Evolutionary conservation across 148 eudicot genomes (phyloP), one percentile per base, ranked within the genome.

Genomic region (Nepenthes mirabilis): DNA sequence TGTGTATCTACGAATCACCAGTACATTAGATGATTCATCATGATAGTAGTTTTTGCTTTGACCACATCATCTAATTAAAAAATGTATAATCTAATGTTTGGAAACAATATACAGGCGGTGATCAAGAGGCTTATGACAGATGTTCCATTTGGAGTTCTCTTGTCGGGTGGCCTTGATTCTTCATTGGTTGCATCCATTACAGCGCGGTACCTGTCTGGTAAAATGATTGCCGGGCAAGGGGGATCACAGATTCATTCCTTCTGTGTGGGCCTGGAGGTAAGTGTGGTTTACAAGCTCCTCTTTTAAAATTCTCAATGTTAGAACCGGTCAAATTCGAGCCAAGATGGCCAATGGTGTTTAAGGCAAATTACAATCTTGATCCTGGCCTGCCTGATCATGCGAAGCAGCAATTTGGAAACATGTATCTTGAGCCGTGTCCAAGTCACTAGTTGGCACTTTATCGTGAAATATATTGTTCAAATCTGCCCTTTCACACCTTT

Each of bases 81-180:
- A 11, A 5, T 52, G 14, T 23, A 13, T 54, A 23, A 37, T 54
- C 12, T 8, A 5, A 34, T 63, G 56, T 45, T 48, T 11, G 6
- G 36, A 34, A 12, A 1, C 9, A 1, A 6, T 59, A 12, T 67
- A 74, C 75, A 91, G 98, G 86, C 98, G 59, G 94, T 91, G 56
- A 68, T 72, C 37, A 91, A 88, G 67, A 82, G 95, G 71, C 74
- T 91, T 32, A 91, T 91, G 98, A 81, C 94, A 43, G 98, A 91
- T 82, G 98, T 91, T 6, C 98, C 98, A 2, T 91, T 91, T 53
- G 96, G 98, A 60, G 98, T 91, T 68, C 83, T 91, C 52, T 68
- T 91, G 57, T 88, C 95, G 0, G 98, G 98, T 48, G 98, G 98
- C 36, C 83, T 91, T 33, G 98, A 88, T 65, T 91, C 96, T 4